Conservation (phyloP, 129 eudicot species). For the Arctium lappa region DNA sequence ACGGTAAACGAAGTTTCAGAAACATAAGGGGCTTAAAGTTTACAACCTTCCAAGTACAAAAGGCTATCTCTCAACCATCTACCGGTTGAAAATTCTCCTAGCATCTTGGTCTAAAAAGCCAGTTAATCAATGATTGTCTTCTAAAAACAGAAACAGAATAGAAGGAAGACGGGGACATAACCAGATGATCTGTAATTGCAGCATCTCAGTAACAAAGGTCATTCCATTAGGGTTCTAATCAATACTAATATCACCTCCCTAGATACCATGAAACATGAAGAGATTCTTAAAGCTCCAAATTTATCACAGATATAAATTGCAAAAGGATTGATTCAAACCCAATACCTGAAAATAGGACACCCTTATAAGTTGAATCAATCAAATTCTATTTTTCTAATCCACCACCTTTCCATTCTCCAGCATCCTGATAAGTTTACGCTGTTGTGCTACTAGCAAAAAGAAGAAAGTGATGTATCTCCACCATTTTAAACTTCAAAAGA, state of each 20-base stretch:
- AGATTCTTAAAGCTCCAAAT: conserved; percentile 8
- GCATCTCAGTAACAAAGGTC: neutral
- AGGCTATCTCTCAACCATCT: neutral
- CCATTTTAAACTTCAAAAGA: neutral
- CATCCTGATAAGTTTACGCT: neutral
- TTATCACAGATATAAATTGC: neutral
- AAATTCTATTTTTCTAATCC: neutral
- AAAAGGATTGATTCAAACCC: neutral
- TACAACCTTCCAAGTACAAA: neutral
- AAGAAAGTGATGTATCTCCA: neutral
- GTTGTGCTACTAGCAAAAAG: neutral
- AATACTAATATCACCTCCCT: neutral
- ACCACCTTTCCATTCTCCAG: neutral
- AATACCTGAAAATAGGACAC: neutral
- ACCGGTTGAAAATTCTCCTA: neutral
- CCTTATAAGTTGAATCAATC: neutral
- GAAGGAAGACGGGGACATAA: neutral
- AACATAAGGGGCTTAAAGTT: neutral
- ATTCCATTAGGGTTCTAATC: neutral
- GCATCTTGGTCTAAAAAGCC: neutral
- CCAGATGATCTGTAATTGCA: neutral
- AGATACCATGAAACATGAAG: conserved; percentile 7
- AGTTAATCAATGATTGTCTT: neutral
- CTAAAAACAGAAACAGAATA: neutral
- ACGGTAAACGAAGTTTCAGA: neutral